A percentile compares a stretch with the other conserved stretches of the same genome.
These are phyloP conservation scores for Avena sativa DNA, from an alignment of 176 grass and related monocot species.

Conservation along the genomic window DNA sequence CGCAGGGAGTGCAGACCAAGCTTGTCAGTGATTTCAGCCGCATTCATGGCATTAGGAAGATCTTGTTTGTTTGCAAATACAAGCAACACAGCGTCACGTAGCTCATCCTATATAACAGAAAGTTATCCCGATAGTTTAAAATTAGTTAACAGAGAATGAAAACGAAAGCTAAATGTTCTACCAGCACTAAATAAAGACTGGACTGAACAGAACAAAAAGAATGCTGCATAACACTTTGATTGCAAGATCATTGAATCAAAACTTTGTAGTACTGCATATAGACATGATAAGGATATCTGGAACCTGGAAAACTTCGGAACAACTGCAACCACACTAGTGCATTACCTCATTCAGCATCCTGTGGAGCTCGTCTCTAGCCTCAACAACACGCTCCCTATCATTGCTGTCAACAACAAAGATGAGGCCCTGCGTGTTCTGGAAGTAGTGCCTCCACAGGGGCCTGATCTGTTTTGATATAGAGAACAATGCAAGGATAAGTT, in stretches of 20 bases:
- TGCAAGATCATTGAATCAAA: neutral
- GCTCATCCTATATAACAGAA: conserved; percentile 67
- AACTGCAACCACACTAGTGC: conserved; percentile 22
- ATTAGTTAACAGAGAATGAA: neutral
- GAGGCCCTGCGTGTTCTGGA: conserved; percentile 90
- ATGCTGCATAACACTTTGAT: neutral
- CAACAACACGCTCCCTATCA: conserved; percentile 92
- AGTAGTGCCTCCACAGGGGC: conserved; percentile 92
- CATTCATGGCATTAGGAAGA: conserved; percentile 96
- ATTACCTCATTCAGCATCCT: conserved; percentile 88
- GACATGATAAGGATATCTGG: neutral
- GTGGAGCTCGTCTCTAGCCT: conserved; percentile 87
- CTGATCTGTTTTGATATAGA: conserved; percentile 70
- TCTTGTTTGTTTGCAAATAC: conserved; percentile 96
- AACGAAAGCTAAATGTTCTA: conserved; percentile 6
- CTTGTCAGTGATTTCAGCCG: conserved; percentile 90
- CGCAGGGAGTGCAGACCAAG: conserved; percentile 87
- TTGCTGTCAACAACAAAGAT: conserved; percentile 95
- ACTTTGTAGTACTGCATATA: neutral
- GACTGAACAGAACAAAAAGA: neutral
- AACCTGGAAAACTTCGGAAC: neutral
- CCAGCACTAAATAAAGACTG: neutral
- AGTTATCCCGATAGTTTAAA: neutral
- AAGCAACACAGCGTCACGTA: conserved; percentile 84
- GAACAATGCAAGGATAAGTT: neutral